A percentile compares a stretch with the other conserved stretches of the same genome.
Evolutionary conservation across 352 stramenopile genomes (phyloP).

Genomic region (Phytopythium ostracodes): DNA sequence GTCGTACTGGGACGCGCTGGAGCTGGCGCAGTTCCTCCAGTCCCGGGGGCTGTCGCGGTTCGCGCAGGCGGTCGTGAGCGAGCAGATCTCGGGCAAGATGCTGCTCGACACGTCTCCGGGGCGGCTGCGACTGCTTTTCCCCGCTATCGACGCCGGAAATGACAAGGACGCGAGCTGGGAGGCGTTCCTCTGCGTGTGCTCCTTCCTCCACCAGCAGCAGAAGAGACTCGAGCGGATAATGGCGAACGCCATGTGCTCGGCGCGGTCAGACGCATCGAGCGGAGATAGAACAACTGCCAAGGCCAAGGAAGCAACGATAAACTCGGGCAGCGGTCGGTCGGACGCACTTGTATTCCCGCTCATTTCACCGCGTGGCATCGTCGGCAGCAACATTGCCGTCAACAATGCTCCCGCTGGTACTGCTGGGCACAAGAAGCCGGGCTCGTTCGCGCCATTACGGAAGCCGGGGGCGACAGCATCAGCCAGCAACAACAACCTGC

Average conservation of each 20-base stretch:
- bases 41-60: constrained; percentile 37
- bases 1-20: constrained; percentile 50
- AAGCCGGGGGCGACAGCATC: constrained; percentile 17
- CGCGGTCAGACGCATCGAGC: not conserved
- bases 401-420: not conserved
- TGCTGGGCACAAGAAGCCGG: not conserved
- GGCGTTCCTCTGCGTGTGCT: constrained; percentile 29
- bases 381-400: not conserved
- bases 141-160: constrained; percentile 11
- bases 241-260: not conserved
- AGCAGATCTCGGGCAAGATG: constrained; percentile 61
- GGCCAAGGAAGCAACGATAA: not conserved
- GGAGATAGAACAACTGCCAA: not conserved
- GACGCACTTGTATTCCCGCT: constrained; percentile 24
- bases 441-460: constrained; percentile 4
- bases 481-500: constrained; percentile 18
- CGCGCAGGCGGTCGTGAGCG: constrained; percentile 44
- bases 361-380: constrained; percentile 21
- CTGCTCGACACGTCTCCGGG: constrained; percentile 40
- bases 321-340: not conserved
- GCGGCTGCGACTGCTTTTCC: constrained; percentile 44
- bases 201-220: constrained; percentile 45
- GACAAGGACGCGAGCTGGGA: constrained; percentile 49
- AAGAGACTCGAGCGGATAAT: constrained; percentile 22
- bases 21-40: constrained; percentile 58